Evolutionary conservation across 345 rosid genomes (phyloP).

Genomic region (Dimocarpus longan): DNA sequence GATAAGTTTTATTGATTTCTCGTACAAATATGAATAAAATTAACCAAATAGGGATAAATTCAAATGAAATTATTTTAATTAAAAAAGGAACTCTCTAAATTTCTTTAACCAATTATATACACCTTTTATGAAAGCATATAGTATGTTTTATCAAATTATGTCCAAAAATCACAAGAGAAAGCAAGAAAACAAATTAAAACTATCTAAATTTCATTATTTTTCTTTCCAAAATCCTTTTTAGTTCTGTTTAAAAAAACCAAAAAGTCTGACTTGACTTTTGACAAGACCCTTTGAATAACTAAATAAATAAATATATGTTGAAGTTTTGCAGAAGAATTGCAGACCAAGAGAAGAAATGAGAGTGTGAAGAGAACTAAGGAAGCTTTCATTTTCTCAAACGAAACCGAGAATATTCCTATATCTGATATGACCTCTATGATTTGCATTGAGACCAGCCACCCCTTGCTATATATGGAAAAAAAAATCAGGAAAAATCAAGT

Average conservation of each 20-base stretch:
- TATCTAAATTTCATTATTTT: not conserved
- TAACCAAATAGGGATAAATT: too few relatives aligned
- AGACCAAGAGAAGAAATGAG: slow-evolving; percentile 13
- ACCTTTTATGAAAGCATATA: not conserved
- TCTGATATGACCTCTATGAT: not conserved
- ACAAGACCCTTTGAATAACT: not conserved
- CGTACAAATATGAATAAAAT: too few relatives aligned
- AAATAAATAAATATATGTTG: too few relatives aligned
- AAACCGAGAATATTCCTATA: not conserved
- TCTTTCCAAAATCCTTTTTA: not conserved
- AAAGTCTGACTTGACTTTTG: not conserved
- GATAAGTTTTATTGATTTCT: too few relatives aligned
- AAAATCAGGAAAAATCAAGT: not conserved
- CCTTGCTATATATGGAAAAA: not conserved
- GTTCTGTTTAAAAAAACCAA: too few relatives aligned
- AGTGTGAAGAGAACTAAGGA: not conserved
- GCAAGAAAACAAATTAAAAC: not conserved
- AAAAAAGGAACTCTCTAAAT: not conserved
- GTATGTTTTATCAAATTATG: not conserved
- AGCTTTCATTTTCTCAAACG: not conserved
- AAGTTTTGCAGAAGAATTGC: not conserved
- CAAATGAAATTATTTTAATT: not conserved
- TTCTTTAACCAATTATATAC: not conserved
- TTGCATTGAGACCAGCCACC: not conserved
- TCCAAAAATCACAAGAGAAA: not conserved